Base-by-base conservation (phyloP, 345 rosid genomes). In the Sonneratia alba region DNA sequence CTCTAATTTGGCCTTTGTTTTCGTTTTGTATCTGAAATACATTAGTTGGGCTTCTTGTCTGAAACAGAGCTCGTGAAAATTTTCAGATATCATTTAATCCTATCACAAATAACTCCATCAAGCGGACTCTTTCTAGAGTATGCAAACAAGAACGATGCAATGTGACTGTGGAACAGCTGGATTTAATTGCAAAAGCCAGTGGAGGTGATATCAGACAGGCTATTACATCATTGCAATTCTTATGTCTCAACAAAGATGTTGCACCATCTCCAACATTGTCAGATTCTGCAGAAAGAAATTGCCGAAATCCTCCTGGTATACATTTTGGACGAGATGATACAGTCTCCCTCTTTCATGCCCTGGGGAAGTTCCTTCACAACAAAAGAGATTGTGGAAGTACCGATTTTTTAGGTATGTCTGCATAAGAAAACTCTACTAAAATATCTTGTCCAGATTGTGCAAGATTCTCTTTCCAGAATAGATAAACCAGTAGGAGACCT, bases 131-230 rank as follows among this genome's bases (percentile, higher is more conserved):
- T 66, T 74, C 81, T 64, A 88, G 86, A 78, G 92, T 95, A 85
- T 92, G 97, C 81, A 82, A 80, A 74, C 86, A 77, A 75, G 97
- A 95, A 81, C 82, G 76, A 14, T 79, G 81, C 77, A 74, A 76
- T 82, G 83, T 89, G 69, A 73, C 85, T 59, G 55, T 83, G 62
- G 85, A 86, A 79, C 89, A 87, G 78, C 77, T 92, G 79, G 96
- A 95, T 85, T 75, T 85, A 76, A 83, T 92, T 66, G 91, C 92
- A 53, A 87, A 79, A 75, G 84, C 90, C 74, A 83, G 97, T 78
- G 97, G 97, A 77, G 99, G 97, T 64, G 99, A 95, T 85, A 88
- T 95, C 76, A 87, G 99, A 82, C 86, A 92, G 71, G 99, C 97
- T 42, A 86, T 95, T 72, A 85, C 91, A 66, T 87, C 97, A 70